Evolutionary conservation across 768 basidiomycete species (phyloP), one percentile per base, ranked within the genome.

Genomic region (Solioccasus polychromus): DNA sequence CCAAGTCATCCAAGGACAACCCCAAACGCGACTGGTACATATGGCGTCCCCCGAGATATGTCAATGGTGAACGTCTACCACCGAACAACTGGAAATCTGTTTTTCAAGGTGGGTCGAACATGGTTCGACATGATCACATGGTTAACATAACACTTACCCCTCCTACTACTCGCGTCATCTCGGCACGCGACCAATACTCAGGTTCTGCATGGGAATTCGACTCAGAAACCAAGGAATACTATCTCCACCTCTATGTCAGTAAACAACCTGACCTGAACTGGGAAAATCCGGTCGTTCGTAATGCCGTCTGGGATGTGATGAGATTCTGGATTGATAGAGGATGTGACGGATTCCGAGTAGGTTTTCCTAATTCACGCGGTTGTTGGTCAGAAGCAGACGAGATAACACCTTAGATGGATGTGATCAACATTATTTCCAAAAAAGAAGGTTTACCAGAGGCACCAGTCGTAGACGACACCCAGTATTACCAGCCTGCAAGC

Each of bases 211-310:
- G 88, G 88, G 76, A 82, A 18, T 85, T 76, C 52, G 82, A 87
- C 64, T 75, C 77, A 48, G 54, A 53, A 10, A 83, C 82, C 4
- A 67, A 78, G 17, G 83, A 88, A 63, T 88, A 84, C 52, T 86
- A 87, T 59, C 76, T 88, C 44, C 85, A 88, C 62, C 54, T 87
- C 2, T 89, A 79, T 63, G 67, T 77, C 42, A 57, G 71, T 8
- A 76, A 85, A 55, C 85, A 87, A 66, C 87, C 85, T 0, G 88
- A 88, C 58, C 62, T 88, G 14, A 88, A 90, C 59, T 88, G 84
- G 85, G 83, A 86, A 40, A 83, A 86, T 51, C 72, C 75, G 0
- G 72, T 74, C 7, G 77, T 84, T 2, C 70, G 80, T 7, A 68
- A 74, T 45, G 77, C 80, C 8, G 72, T 85, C 1, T 82, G 72